Evolutionary conservation across 176 grass and related monocot species (phyloP), one percentile per base, ranked within the genome.

Genomic region (bread wheat (Triticum aestivum)): DNA sequence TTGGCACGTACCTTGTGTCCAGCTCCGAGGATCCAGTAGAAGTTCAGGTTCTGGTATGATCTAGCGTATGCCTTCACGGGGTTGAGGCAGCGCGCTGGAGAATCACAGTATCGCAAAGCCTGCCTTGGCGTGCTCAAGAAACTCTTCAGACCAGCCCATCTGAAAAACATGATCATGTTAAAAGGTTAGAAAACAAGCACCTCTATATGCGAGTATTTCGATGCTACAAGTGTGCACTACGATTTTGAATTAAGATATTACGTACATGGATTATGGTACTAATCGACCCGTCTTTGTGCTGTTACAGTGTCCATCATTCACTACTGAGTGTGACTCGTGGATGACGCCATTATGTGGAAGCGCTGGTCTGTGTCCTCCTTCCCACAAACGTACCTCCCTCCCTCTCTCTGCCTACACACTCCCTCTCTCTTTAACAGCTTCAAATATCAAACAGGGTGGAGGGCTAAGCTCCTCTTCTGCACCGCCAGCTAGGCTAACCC

Each of bases 21-120:
- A 62, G 93, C 88, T 84, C 42, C 86, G 9, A 95, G 86, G 79
- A 95, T 92, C 90, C 93, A 95, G 65, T 95, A 95, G 61, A 91
- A 92, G 20, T 89, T 82, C 2, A 95, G 44, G 68, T 95, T 95
- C 59, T 79, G 64, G 70, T 92, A 90, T 3, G 93, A 85, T 84
- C 86, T 92, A 5, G 78, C 27, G 30, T 87, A 95, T 5, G 82
- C 90, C 30, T 82, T 82, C 7, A 86, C 82, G 24, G 11, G 39
- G 44, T 27, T 38, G 39, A 45, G 78, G 5, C 68, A 70, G 9
- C 3, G 35, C 20, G 4, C 11, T 4, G 67, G 3, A 73, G 67
- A 29, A 34, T 20, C 58, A 29, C 93, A 95, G 72, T 81, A 9
- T 11, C 2, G 41, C 7, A 92, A 18, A 68, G 88, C 79, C 56